Conservation (phyloP, 2,329 filamentous ascomycete genomes). For the Pseudogymnoascus sp. region DNA sequence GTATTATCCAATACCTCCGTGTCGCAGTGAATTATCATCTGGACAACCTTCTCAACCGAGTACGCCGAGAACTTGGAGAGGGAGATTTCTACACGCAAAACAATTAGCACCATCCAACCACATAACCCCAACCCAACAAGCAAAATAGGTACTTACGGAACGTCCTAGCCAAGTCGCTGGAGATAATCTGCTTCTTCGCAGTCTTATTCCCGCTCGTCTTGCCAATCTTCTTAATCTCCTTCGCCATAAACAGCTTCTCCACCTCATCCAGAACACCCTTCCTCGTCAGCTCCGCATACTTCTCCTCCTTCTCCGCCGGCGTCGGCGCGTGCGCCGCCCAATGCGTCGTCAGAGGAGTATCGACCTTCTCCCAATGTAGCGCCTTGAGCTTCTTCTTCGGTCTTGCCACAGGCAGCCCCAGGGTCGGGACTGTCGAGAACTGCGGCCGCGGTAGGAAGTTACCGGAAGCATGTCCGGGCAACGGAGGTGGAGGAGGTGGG, state of each 20-base stretch:
- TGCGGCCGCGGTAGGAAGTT: conserved; percentile 61
- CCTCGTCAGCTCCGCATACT: conserved; percentile 84
- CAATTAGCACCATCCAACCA: conserved; percentile 14
- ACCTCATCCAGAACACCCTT: conserved; percentile 97
- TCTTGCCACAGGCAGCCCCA: conserved; percentile 69
- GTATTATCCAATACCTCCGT: conserved; percentile 76
- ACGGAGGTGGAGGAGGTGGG: conserved; percentile 44
- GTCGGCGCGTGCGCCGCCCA: conserved; percentile 84
- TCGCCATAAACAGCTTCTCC: conserved; percentile 93
- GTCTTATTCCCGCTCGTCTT: conserved; percentile 57
- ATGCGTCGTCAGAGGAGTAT: conserved; percentile 81
- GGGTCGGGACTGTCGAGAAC: conserved; percentile 44
- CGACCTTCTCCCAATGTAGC: conserved; percentile 98
- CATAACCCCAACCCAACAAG: not conserved
- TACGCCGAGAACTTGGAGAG: conserved; percentile 86
- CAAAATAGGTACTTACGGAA: conserved; percentile 51
- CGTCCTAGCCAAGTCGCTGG: conserved; percentile 76
- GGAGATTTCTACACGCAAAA: conserved; percentile 56
- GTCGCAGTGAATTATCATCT: conserved; percentile 95
- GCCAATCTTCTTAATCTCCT: conserved; percentile 86
- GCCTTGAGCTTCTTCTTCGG: conserved; percentile 99
- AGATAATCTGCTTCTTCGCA: conserved; percentile 97
- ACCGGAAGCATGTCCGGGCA: conserved; percentile 62
- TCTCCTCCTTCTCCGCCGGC: conserved; percentile 85
- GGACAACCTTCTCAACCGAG: conserved; percentile 74